Evolutionary conservation across 768 basidiomycete genomes (phyloP), one percentile per base, ranked within the genome.

Genomic region (Hygrophorus pudorinus): DNA sequence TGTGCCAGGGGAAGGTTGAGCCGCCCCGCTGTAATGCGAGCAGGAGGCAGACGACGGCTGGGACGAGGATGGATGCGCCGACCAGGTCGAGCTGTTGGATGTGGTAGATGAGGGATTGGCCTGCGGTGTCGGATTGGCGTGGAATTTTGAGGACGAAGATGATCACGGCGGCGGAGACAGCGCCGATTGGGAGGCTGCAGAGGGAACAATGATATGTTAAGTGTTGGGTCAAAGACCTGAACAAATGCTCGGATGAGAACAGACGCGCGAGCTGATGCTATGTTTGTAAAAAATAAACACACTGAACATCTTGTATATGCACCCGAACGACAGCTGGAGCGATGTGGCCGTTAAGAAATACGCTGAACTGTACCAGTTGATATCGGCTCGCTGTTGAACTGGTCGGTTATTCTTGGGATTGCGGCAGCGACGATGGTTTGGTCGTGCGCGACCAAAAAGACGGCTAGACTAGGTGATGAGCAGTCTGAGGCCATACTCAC

Each of bases 11-110:
- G 45, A 68, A 66, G 5, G 56, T 54, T 48, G 66, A 65, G 1
- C 72, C 72, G n/a, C 71, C 73, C 67, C 68, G 71, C 48, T 71
- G 65, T 4, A 75, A 52, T 3, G 72, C 64, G 3, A 74, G 58
- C 24, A 71, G 56, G 11, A 72, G 55, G 41, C 58, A 61, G 6
- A 65, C 65, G 38, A 70, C 53, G 20, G 60, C 49, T 4, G 51
- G 57, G 37, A 71, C 53, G 42, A 65, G 58, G 17, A 72, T 56
- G 13, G 56, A 51, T 0, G 65, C 59, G 11, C 71, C 70, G 41
- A 70, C 20, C 55, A 60, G 64, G 50, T 72, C 71, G 42, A 73
- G 55, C 40, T 56, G 30, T 24, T 50, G 16, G 46, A 54, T 46
- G 21, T 46, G 45, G 14, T 52, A 46, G 27, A 38, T 32, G 13